Evolutionary conservation across 2,329 filamentous ascomycete species (phyloP).

Genomic region (Arthrobotrys musiformis): DNA sequence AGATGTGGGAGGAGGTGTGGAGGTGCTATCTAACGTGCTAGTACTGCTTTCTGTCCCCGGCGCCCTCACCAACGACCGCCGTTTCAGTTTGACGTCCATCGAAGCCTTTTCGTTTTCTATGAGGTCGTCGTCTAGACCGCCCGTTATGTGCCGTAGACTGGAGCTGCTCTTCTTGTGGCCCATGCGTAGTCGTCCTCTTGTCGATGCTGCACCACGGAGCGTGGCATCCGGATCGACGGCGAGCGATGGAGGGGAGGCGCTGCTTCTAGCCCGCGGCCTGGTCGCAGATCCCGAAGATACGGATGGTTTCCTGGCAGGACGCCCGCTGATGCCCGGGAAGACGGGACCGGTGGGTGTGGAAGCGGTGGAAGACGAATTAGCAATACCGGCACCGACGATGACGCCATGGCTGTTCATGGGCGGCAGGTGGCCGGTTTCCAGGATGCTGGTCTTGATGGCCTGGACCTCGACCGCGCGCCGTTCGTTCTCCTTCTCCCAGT

Average conservation of each 20-base stretch:
- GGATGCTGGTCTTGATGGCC: constrained; percentile 43
- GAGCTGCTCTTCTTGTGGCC: constrained; percentile 27
- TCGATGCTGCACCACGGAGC: background rate
- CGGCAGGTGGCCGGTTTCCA: constrained; percentile 46
- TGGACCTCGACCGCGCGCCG: constrained; percentile 69
- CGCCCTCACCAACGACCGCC: constrained; percentile 26
- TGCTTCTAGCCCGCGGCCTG: constrained; percentile 40
- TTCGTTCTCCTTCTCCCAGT: constrained; percentile 97
- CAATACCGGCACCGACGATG: constrained; percentile 29
- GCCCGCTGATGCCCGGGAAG: constrained; percentile 45
- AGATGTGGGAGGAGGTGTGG: background rate
- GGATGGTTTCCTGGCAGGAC: constrained; percentile 43
- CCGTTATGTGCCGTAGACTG: constrained; percentile 32
- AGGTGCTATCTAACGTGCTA: background rate
- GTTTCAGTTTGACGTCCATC: constrained; percentile 52
- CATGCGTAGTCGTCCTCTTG: constrained; percentile 26
- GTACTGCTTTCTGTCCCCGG: constrained; percentile 35
- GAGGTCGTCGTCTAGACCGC: constrained; percentile 35
- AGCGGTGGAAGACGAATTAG: background rate
- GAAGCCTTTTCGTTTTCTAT: constrained; percentile 49
- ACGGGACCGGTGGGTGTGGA: constrained; percentile 12
- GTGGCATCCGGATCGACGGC: constrained; percentile 17
- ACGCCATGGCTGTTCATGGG: constrained; percentile 50
- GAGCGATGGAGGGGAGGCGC: background rate
- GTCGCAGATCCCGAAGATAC: constrained; percentile 28